phyloP scores from a whole-genome alignment of 495 filamentous ascomycete species.

The Penicillium malachiteum region DNA sequence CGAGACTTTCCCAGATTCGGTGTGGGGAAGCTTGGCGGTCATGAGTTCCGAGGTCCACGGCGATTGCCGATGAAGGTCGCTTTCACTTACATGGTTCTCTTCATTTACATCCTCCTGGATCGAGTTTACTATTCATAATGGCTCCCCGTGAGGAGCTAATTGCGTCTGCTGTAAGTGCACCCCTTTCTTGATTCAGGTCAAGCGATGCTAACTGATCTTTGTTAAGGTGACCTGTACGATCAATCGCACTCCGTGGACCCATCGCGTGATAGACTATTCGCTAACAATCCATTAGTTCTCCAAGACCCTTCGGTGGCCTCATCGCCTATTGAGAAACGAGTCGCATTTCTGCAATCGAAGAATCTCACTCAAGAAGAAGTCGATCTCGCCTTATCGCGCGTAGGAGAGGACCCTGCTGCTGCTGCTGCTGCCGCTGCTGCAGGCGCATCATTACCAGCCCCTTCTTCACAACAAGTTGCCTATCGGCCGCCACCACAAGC shows the following conservation, averaged over 20 bases:
- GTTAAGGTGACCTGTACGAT: conserved; percentile 42
- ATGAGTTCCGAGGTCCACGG: conserved; percentile 45
- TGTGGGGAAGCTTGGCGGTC: conserved; percentile 40
- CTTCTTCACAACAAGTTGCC: conserved; percentile 50
- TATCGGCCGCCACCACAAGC: conserved; percentile 53
- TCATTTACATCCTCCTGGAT: conserved; percentile 10
- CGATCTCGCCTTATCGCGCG: conserved; percentile 75
- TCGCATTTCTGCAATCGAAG: conserved; percentile 94
- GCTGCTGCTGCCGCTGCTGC: conserved; percentile 36
- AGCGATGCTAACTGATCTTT: conserved; percentile 11
- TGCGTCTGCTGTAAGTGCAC: conserved; percentile 63
- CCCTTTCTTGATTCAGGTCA: conserved; percentile 1
- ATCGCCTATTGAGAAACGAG: conserved; percentile 86
- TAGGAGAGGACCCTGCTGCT: conserved; percentile 55
- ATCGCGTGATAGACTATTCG: conserved; percentile 8
- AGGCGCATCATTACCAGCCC: conserved; percentile 39
- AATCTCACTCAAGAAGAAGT: conserved; percentile 97
- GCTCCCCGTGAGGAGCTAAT: conserved; percentile 78
- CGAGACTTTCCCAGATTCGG: conserved; percentile 28
- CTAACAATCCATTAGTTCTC: conserved; percentile 62
- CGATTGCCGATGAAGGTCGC: conserved; percentile 26
- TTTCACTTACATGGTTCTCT: conserved; percentile 16
- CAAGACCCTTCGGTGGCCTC: conserved; percentile 88
- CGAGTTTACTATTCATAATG: conserved; percentile 50
- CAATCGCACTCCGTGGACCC: conserved; percentile 1